Conservation (phyloP, 2,329 filamentous ascomycete species). For the Gnomoniopsis sp. region DNA sequence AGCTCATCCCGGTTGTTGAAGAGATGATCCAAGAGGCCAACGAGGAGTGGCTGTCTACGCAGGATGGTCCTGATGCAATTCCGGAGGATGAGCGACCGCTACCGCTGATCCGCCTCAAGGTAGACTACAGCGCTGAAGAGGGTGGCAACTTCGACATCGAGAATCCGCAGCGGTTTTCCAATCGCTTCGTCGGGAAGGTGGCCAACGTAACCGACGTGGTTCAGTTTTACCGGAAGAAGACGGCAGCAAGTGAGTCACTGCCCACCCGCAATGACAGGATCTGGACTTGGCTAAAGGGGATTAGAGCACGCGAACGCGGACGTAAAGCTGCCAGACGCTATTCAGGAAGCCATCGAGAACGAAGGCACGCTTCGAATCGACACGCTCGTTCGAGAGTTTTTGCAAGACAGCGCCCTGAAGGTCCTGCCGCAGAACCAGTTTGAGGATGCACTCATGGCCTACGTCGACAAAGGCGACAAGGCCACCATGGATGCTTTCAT, state of each 20-base stretch:
- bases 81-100: slow-evolving; percentile 64
- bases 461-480: slow-evolving; percentile 93
- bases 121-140: slow-evolving; percentile 83
- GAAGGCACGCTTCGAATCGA: slow-evolving; percentile 83
- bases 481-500: slow-evolving; percentile 84
- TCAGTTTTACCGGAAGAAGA: slow-evolving; percentile 88
- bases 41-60: slow-evolving; percentile 74
- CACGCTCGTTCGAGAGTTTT: slow-evolving; percentile 81
- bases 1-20: slow-evolving; percentile 75
- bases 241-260: slow-evolving; percentile 42
- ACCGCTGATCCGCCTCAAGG: slow-evolving; percentile 83
- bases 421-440: slow-evolving; percentile 92
- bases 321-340: slow-evolving; percentile 60
- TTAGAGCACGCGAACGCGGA: slow-evolving; percentile 41
- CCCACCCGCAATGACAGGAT: slow-evolving; percentile 9
- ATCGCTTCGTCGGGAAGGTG: slow-evolving; percentile 83
- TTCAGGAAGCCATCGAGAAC: slow-evolving; percentile 56
- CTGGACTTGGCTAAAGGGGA: slow-evolving; percentile 16
- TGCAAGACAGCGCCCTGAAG: slow-evolving; percentile 82
- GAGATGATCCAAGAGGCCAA: slow-evolving; percentile 85
- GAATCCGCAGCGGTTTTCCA: slow-evolving; percentile 94
- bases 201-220: slow-evolving; percentile 94
- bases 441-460: slow-evolving; percentile 87
- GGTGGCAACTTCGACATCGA: slow-evolving; percentile 86
- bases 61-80: slow-evolving; percentile 58